phyloP scores from a whole-genome alignment of 2,329 filamentous ascomycete genomes.

The Aureobasidium namibiae region DNA sequence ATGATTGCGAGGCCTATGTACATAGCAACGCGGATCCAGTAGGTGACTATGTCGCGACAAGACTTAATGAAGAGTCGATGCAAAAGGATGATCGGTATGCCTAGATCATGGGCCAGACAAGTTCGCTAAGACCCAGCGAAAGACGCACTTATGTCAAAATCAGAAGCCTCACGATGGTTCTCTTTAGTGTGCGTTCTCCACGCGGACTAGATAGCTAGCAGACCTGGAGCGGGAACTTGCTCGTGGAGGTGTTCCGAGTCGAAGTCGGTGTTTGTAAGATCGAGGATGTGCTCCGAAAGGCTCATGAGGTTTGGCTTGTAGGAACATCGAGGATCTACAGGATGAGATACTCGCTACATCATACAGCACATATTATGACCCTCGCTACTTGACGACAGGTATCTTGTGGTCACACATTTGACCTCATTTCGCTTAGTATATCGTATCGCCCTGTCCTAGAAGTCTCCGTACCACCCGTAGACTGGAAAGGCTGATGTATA shows the following conservation, averaged over 20 bases:
- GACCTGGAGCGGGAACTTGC: not conserved
- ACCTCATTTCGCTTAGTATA: not conserved
- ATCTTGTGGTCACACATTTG: too few species aligned
- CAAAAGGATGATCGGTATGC: slow-evolving; percentile 45
- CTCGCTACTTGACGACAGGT: not conserved
- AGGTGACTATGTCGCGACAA: slow-evolving; percentile 71
- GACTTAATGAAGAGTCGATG: slow-evolving; percentile 75
- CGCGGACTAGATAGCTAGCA: slow-evolving; percentile 24
- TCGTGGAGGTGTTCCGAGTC: slow-evolving; percentile 31
- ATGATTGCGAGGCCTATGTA: slow-evolving; percentile 69
- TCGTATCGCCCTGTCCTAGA: not conserved
- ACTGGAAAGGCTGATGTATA: not conserved
- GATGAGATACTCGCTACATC: not conserved
- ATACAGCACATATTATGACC: not conserved
- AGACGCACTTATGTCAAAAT: not conserved
- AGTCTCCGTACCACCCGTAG: not conserved
- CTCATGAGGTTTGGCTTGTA: slow-evolving; percentile 54
- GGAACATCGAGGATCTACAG: not conserved
- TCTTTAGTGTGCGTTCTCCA: not conserved
- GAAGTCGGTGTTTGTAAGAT: slow-evolving; percentile 70
- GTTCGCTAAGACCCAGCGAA: not conserved
- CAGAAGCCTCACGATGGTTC: not conserved
- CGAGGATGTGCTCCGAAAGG: slow-evolving; percentile 67
- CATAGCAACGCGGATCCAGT: slow-evolving; percentile 73
- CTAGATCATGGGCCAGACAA: not conserved